Evolutionary conservation across 306 rosid species (phyloP), one percentile per base, ranked within the genome.

Genomic region (Pyrus pyrifolia): DNA sequence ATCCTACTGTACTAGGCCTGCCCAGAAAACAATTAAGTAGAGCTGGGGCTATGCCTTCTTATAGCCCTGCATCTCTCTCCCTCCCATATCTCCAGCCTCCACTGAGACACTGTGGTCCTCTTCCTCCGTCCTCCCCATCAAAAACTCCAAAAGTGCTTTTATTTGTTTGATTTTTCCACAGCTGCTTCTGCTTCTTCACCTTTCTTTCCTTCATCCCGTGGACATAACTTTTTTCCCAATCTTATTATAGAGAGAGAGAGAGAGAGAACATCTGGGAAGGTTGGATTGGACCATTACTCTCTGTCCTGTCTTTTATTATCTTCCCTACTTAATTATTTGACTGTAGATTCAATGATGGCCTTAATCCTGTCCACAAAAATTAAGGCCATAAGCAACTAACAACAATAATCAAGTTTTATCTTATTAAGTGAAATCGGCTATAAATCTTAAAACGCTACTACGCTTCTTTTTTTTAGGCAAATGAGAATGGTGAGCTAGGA

Each of bases 11-110:
- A 17, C 4, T 45, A 49, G 79, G 62, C 63, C 64, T 75, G 53
- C 58, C 68, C 29, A 42, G 19, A 60, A 15, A 42, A 31, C 51
- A 49, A 65, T 75, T 30, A 65, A 75, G 38, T 75, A 75, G 79
- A 49, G 53, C 12, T 14, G 17, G 64, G 79, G 52, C 71, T 75
- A 14, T n/a, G 71, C 23, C 72, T 21, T 51, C 63, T 66, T 21
- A 51, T 64, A 65, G 70, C 61, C 64, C 35, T 52, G 45, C 35
- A 42, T 27, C 59, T 74, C 27, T 27, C 59, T 7, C 30, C 46
- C 25, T 45, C 46, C 38, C 51, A 19, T 5, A 5, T 17, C 14
- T 27, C 25, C 25, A 9, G 27, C 11, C 61, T 17, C 63, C 21
- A 12, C 35, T 60, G 68, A 5, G 33, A 38, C 67, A 72, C 67